Percentiles rank a stretch among this genome's conserved stretches.
phyloP scores from a whole-genome alignment of 306 rosid species.

The Cicer judaicum region DNA sequence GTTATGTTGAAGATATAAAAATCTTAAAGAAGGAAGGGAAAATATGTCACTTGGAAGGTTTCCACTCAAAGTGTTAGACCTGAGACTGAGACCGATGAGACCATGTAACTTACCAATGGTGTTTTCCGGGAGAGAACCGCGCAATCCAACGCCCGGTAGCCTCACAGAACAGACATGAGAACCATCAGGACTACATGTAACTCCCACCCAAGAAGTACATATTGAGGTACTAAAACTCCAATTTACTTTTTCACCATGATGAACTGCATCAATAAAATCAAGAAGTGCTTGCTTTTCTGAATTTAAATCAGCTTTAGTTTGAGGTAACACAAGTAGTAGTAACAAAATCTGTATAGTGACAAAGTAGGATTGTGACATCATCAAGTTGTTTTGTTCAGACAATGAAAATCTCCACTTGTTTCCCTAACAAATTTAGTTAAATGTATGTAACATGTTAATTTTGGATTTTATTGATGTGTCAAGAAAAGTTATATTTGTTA shows the following conservation, averaged over 20 bases:
- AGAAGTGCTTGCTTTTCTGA: constrained; percentile 88
- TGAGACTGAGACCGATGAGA: constrained; percentile 73
- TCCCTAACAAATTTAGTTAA: too few relatives aligned
- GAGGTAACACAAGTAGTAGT: constrained; percentile 45
- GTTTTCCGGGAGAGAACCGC: constrained; percentile 67
- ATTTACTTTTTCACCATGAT: constrained; percentile 70
- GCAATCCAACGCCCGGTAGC: constrained; percentile 73
- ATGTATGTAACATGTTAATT: too few relatives aligned
- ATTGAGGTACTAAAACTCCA: constrained; percentile 68
- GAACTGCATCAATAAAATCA: constrained; percentile 66
- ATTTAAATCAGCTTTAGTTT: constrained; percentile 57
- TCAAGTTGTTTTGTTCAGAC: constrained; percentile 35
- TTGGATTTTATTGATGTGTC: too few relatives aligned
- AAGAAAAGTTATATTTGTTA: too few relatives aligned
- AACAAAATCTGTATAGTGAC: constrained; percentile 46
- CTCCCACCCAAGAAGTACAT: constrained; percentile 82
- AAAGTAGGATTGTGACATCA: constrained; percentile 54
- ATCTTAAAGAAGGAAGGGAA: constrained; percentile 69
- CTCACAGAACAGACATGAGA: constrained; percentile 62
- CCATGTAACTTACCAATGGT: constrained; percentile 72
- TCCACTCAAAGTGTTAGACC: constrained; percentile 72
- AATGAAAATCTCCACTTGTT: neutral
- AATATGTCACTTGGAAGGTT: constrained; percentile 70
- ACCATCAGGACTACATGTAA: constrained; percentile 59
- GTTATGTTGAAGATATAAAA: constrained; percentile 70